Evolutionary conservation across 2,329 filamentous ascomycete species (phyloP).

Genomic region (Diplodia seriata): DNA sequence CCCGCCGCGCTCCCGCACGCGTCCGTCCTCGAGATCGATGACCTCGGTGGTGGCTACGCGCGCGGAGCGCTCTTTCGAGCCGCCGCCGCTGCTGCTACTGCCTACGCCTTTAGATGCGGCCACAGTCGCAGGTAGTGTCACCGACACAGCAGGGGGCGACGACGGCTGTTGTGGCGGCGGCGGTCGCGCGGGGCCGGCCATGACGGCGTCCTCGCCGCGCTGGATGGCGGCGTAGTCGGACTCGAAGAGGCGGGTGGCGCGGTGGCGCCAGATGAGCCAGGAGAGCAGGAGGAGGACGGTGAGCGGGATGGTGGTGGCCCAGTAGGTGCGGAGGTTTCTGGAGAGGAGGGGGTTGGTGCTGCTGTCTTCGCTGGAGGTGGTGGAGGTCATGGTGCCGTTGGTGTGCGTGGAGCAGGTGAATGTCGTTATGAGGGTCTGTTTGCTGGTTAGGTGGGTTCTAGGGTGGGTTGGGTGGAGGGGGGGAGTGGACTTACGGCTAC

Average conservation of each 20-base stretch:
- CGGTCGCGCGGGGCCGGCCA: background rate
- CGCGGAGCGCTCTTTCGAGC: background rate
- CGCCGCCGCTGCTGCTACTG: background rate
- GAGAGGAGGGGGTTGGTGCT: constrained; percentile 15
- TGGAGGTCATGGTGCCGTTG: background rate
- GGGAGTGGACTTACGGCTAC: constrained; percentile 40
- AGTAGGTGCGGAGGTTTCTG: constrained; percentile 27
- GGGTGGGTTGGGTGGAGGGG: background rate
- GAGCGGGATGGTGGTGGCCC: constrained; percentile 25
- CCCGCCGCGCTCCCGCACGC: background rate
- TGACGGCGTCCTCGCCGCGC: background rate
- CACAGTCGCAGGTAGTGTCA: too few relatives aligned
- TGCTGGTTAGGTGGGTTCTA: background rate
- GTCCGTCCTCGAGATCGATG: background rate
- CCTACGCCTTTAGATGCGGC: too few relatives aligned
- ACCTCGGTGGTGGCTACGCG: background rate
- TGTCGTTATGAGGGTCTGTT: constrained; percentile 22
- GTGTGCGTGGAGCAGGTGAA: constrained; percentile 24
- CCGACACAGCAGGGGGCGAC: background rate
- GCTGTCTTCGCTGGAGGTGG: background rate
- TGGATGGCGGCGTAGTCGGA: constrained; percentile 4
- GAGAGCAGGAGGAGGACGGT: constrained; percentile 17
- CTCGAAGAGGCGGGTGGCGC: constrained; percentile 7
- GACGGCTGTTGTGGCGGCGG: background rate
- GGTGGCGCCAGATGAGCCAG: constrained; percentile 5